Conservation (phyloP, 1,139 yeast genomes). For the Saccharomyces hybrid region DNA sequence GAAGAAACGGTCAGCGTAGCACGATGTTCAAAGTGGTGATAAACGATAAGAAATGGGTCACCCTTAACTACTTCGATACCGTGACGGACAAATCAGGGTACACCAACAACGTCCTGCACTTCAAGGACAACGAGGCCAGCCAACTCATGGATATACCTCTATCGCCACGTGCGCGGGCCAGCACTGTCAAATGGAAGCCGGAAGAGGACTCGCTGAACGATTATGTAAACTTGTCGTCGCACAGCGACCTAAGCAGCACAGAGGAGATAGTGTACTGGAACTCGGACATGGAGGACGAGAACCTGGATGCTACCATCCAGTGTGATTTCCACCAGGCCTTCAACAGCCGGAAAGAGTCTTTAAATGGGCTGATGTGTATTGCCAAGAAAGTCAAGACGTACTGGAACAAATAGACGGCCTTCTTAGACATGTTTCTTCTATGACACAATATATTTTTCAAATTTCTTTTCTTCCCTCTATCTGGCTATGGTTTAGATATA, state of each 20-base stretch:
- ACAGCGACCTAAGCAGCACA: conserved; percentile 17
- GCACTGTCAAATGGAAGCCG: neutral
- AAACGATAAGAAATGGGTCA: conserved; percentile 13
- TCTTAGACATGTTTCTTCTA: neutral
- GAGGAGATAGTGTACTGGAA: conserved; percentile 10
- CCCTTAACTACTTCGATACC: conserved; percentile 14
- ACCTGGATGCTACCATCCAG: neutral
- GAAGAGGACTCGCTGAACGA: conserved; percentile 6
- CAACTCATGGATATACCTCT: neutral
- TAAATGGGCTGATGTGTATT: neutral
- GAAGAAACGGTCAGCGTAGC: conserved; percentile 5
- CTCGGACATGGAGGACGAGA: conserved; percentile 5
- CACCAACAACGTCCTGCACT: conserved; percentile 12
- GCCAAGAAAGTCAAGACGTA: conserved; percentile 1
- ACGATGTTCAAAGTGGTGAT: conserved; percentile 16
- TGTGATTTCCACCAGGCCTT: conserved; percentile 1
- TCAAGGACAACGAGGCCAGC: conserved; percentile 3
- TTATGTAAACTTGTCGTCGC: conserved; percentile 16
- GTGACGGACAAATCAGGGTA: conserved; percentile 11
- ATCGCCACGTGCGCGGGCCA: neutral
- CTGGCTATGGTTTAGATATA: neutral
- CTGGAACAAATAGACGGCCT: neutral
- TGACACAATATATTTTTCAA: neutral
- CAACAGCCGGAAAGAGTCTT: neutral
- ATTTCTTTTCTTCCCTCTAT: neutral